These are phyloP conservation scores for Porogramme epimiltina DNA, from an alignment of 1,284 basidiomycete species.

Conservation along the genomic window DNA sequence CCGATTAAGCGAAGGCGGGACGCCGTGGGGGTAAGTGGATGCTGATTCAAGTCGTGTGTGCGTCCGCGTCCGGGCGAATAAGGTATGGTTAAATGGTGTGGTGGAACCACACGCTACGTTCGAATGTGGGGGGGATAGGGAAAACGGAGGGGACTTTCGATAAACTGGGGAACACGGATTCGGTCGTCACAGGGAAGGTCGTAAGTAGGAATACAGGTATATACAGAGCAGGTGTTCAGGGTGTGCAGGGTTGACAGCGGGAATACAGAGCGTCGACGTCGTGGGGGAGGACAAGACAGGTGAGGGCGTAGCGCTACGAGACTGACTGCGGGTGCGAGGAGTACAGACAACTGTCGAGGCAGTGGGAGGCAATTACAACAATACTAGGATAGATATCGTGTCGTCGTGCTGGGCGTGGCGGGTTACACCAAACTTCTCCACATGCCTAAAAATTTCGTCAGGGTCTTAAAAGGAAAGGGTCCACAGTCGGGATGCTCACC, in stretches of 20 bases:
- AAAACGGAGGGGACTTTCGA: too few species aligned
- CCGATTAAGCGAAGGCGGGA: too few species aligned
- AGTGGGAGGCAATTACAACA: slow-evolving; percentile 22
- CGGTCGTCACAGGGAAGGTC: neutral
- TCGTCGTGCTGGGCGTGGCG: slow-evolving; percentile 12
- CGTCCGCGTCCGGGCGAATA: too few species aligned
- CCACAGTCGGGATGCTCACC: slow-evolving; percentile 20
- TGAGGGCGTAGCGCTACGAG: slow-evolving; percentile 8
- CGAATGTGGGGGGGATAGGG: too few species aligned
- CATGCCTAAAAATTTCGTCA: slow-evolving; percentile 43
- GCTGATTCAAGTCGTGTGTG: too few species aligned
- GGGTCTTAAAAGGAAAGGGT: neutral
- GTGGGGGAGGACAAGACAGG: neutral
- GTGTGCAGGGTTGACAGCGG: slow-evolving; percentile 21
- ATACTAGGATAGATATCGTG: slow-evolving; percentile 24
- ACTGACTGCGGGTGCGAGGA: slow-evolving; percentile 22
- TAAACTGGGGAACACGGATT: too few species aligned
- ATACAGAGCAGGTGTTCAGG: slow-evolving; percentile 22
- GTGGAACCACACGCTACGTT: too few species aligned
- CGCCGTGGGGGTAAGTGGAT: too few species aligned
- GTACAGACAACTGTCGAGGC: slow-evolving; percentile 16
- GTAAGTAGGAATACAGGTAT: slow-evolving; percentile 22
- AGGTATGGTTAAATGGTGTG: too few species aligned
- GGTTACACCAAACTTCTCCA: slow-evolving; percentile 70
- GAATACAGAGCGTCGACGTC: slow-evolving; percentile 22